Evolutionary conservation across 768 basidiomycete species (phyloP), one percentile per base, ranked within the genome.

Genomic region (Antrodiella citrinella): DNA sequence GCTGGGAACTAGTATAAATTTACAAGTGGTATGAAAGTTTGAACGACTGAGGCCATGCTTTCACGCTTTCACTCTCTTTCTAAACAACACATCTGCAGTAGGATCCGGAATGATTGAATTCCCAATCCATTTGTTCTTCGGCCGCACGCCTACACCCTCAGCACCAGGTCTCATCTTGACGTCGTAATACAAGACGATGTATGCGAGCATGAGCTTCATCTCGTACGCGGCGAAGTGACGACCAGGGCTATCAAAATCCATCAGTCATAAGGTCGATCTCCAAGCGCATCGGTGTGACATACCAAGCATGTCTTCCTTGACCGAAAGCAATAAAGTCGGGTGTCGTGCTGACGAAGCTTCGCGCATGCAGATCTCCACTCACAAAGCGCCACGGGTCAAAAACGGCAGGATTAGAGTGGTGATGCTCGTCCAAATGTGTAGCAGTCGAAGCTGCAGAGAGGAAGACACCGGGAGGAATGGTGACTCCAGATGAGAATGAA

Each of bases 341-440:
- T 7, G 9, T 18, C n/a, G 18, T 43, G 18, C 41, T 43, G 5
- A 19, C 41, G 19, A 43, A 43, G 15, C 30, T 35, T 7, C 30
- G 30, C 30, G 30, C 30, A 15, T 35, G 7, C n/a, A n/a, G n/a
- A 15, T 35, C 30, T 7, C 30, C 62, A 11, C 67, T 58, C 0
- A 67, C 62, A 55, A 77, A 81, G 2, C 80, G 74, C 60, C 75
- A 77, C 0, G 72, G 72, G 38, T 77, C 69, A 51, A 82, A 69
- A 7, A 41, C 47, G 10, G 50, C 39, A 0, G 65, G 50, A 38
- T 64, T 47, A 10, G 50, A 21, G 48, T 64, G 67, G 43, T 48
- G 41, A 0, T 53, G 50, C 12, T 51, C 61, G 22, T 68, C 62
- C 2, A 43, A 19, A 45, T 68, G 66, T 25, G 54, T 56, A 2